Conservation (phyloP, 129 eudicot species). For the sunflower (Helianthus annuus) region DNA sequence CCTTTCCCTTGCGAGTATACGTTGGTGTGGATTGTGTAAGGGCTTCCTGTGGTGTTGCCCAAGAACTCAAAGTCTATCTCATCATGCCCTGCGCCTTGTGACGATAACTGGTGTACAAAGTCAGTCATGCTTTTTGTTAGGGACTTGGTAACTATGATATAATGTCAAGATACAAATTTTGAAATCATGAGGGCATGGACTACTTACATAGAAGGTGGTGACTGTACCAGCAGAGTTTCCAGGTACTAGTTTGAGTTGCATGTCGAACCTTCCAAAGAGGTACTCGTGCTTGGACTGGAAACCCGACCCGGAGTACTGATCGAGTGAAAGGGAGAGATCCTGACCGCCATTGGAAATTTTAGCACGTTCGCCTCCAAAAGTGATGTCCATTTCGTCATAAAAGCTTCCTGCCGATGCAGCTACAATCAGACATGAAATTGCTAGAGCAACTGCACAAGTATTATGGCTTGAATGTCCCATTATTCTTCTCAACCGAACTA, state of each 20-base stretch:
- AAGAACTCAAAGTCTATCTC: conserved; percentile 32
- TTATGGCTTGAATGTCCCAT: neutral
- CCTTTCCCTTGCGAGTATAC: conserved; percentile 15
- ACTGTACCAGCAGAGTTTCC: neutral
- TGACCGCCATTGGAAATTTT: neutral
- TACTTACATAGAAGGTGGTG: neutral
- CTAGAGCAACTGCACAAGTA: neutral
- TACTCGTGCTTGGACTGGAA: conserved; percentile 1
- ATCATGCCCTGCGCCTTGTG: conserved; percentile 32
- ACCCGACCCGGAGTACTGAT: conserved; percentile 2
- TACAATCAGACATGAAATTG: neutral
- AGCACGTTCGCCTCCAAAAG: conserved; percentile 2
- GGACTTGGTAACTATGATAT: neutral
- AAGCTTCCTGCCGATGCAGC: neutral
- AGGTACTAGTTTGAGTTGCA: conserved; percentile 1
- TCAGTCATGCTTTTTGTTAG: neutral
- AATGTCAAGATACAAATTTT: neutral
- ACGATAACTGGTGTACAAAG: conserved; percentile 4
- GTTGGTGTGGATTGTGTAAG: conserved; percentile 17
- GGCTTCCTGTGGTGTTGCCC: conserved; percentile 20
- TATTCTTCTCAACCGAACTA: neutral
- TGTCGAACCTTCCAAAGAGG: conserved; percentile 2
- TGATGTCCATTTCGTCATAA: conserved; percentile 1
- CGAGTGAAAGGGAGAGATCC: conserved; percentile 6
- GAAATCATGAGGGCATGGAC: neutral